Evolutionary conservation across 495 filamentous ascomycete species (phyloP), one percentile per base, ranked within the genome.

Genomic region (Diplogelasinospora grovesii): DNA sequence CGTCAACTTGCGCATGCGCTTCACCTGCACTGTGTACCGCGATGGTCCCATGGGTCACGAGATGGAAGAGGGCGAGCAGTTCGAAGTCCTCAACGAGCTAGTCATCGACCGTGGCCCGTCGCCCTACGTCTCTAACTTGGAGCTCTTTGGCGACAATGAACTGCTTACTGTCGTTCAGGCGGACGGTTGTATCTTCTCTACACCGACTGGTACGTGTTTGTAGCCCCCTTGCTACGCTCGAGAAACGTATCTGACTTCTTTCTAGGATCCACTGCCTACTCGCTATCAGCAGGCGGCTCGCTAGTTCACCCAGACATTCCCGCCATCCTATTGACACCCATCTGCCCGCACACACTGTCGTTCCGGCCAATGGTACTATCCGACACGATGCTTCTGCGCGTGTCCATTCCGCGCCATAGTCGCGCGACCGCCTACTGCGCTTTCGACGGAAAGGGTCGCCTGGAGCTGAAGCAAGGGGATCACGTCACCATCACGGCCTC

Each of bases 301-400:
- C 81, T 98, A 20, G 90, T 95, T 43, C 89, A 96, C 57, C 92
- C 92, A 6, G 93, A 94, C 48, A 95, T 98, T 42, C 93, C 92
- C 6, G 92, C 89, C 51, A 96, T 98, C 57, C 85, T 97, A 10
- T 79, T 98, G 33, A 96, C 93, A 2, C 93, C 93, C 0, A 98
- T 98, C 58, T 98, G 92, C 61, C 89, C 92, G 11, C 92, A 98
- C 59, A 96, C 89, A 0, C 73, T 98, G 14, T 93, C 86, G 24
- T 97, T 98, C 78, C 79, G 92, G 8, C 92, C 92, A 22, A 95
- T 98, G 86, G 83, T 98, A n/a, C 79, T 98, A n/a, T 90, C 85
- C 23, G 92, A 98, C 61, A 90, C 82, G 24, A 81, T 95, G 63
- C 78, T 89, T 18, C 76, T 98, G 30, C 86, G 87, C 35, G 82